phyloP scores from a whole-genome alignment of 352 stramenopile species.

The Globisporangium takayamanum region DNA sequence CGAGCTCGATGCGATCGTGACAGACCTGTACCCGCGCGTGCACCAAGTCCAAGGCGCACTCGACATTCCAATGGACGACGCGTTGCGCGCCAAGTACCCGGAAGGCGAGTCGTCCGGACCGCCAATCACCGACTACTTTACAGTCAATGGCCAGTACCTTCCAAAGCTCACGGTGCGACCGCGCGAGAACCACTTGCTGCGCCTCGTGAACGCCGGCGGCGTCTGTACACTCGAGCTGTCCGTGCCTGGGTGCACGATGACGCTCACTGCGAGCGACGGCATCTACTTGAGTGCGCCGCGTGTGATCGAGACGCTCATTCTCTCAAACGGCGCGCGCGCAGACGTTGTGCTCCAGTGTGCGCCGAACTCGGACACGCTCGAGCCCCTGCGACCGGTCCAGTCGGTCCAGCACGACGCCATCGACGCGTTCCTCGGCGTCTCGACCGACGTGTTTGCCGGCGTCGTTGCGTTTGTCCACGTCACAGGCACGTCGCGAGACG shows the following conservation, averaged over 20 bases:
- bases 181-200: slow-evolving; percentile 48
- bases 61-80: slow-evolving; percentile 17
- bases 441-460: slow-evolving; percentile 53
- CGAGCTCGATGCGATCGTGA: slow-evolving; percentile 28
- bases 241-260: slow-evolving; percentile 54
- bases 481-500: slow-evolving; percentile 21
- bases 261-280: slow-evolving; percentile 46
- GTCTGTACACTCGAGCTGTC: slow-evolving; percentile 47
- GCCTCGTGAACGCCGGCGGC: slow-evolving; percentile 54
- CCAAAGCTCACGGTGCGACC: slow-evolving; percentile 49
- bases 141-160: slow-evolving; percentile 65
- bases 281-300: slow-evolving; percentile 43
- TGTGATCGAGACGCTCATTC: slow-evolving; percentile 31
- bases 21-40: slow-evolving; percentile 34
- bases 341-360: slow-evolving; percentile 61
- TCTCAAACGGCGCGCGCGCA: slow-evolving; percentile 49
- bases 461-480: slow-evolving; percentile 61
- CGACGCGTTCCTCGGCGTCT: slow-evolving; percentile 41
- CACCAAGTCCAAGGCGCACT: slow-evolving; percentile 26
- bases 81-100: slow-evolving; percentile 15
- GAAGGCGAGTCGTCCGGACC: slow-evolving; percentile 12
- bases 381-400: slow-evolving; percentile 50
- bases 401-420: slow-evolving; percentile 33
- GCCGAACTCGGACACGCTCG: slow-evolving; percentile 15
- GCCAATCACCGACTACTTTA: slow-evolving; percentile 49